Evolutionary conservation across 169 alveolate genomes (phyloP).

Genomic region (Sarcocystis neurona): DNA sequence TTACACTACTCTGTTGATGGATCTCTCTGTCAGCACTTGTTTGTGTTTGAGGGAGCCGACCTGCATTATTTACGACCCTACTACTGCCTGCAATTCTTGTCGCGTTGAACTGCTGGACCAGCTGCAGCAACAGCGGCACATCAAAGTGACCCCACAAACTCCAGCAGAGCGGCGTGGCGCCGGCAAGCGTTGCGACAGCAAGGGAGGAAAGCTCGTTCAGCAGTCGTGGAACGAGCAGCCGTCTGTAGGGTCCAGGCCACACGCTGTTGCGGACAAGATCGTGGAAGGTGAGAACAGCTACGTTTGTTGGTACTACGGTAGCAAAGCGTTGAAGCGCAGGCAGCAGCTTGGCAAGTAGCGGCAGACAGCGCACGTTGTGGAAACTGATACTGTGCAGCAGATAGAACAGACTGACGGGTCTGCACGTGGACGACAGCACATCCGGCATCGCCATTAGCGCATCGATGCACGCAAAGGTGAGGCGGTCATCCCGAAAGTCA

Average conservation of each 20-base stretch:
- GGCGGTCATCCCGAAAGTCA: constrained; percentile 9
- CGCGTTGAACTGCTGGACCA: not conserved
- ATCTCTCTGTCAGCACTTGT: not conserved
- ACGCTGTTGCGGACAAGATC: not conserved
- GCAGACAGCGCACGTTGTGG: not conserved
- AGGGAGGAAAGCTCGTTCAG: not conserved
- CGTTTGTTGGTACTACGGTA: constrained; percentile 1
- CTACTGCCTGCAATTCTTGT: not conserved
- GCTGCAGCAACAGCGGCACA: not conserved
- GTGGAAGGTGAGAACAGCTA: constrained; percentile 30
- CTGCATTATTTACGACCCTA: not conserved
- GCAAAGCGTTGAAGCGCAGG: constrained; percentile 20
- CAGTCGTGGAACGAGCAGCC: not conserved
- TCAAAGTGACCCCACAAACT: constrained; percentile 36
- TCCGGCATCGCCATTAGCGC: not conserved
- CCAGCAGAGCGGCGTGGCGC: constrained; percentile 12
- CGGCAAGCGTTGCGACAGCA: not conserved
- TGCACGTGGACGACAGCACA: constrained; percentile 2
- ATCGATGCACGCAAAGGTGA: not conserved
- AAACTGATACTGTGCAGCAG: constrained; percentile 12
- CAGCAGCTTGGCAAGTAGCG: not conserved
- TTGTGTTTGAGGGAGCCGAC: not conserved
- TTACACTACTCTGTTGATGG: not conserved
- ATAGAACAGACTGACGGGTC: constrained; percentile 16
- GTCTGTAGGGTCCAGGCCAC: constrained; percentile 28